phyloP scores from a whole-genome alignment of 2,329 filamentous ascomycete species.

The Phialophora tarda region DNA sequence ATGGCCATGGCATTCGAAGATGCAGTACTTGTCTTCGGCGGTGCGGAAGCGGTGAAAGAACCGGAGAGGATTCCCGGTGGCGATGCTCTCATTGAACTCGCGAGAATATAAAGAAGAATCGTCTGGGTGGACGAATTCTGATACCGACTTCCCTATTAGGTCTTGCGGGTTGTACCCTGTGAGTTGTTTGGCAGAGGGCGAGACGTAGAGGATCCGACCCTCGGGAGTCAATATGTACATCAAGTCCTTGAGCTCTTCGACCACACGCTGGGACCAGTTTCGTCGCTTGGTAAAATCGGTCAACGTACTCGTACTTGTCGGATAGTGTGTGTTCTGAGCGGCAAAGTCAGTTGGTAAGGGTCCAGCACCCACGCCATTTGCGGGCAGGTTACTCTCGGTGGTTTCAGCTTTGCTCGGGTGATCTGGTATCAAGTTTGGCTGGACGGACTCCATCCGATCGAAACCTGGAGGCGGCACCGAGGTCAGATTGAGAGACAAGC shows the following conservation, averaged over 20 bases:
- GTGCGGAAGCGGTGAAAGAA: slow-evolving; percentile 86
- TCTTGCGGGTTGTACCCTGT: slow-evolving; percentile 77
- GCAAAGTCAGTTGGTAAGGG: slow-evolving; percentile 63
- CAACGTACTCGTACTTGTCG: slow-evolving; percentile 63
- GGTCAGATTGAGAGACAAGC: slow-evolving; percentile 51
- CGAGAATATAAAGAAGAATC: slow-evolving; percentile 81
- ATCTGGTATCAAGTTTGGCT: slow-evolving; percentile 28
- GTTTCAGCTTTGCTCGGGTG: slow-evolving; percentile 28
- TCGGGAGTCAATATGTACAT: slow-evolving; percentile 85
- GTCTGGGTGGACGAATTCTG: slow-evolving; percentile 83
- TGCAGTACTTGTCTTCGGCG: slow-evolving; percentile 73
- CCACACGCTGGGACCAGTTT: slow-evolving; percentile 86
- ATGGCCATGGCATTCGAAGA: slow-evolving; percentile 92
- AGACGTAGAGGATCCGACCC: slow-evolving; percentile 83
- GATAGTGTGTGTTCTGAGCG: slow-evolving; percentile 47
- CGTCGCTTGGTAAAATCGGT: slow-evolving; percentile 70
- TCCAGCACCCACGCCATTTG: slow-evolving; percentile 58
- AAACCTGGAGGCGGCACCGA: slow-evolving; percentile 23
- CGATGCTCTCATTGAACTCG: slow-evolving; percentile 88
- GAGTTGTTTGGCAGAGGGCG: slow-evolving; percentile 73
- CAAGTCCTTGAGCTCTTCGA: slow-evolving; percentile 89
- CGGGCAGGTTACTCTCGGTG: slow-evolving; percentile 34
- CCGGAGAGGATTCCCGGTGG: slow-evolving; percentile 76
- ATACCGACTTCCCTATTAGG: slow-evolving; percentile 75
- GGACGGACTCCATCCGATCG: slow-evolving; percentile 24